Evolutionary conservation across 805 yeast genomes (phyloP).

Genomic region (Ogataea zsoltii): DNA sequence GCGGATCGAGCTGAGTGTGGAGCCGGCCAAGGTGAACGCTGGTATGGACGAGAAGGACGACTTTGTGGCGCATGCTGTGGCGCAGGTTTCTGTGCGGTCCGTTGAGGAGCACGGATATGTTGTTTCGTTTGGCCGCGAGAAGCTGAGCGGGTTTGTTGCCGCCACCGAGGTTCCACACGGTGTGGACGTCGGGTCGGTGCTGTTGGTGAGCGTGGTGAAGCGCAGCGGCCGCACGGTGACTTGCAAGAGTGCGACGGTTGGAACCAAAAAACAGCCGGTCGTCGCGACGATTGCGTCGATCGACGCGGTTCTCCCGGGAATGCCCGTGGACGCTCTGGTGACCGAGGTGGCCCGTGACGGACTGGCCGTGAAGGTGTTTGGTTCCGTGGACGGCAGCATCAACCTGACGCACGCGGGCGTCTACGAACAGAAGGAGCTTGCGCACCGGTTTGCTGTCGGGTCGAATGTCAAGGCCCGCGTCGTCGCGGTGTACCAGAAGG

Average conservation of each 20-base stretch:
- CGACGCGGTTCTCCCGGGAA: constrained; percentile 86
- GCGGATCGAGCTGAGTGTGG: constrained; percentile 69
- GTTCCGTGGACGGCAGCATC: constrained; percentile 71
- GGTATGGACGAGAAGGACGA: constrained; percentile 63
- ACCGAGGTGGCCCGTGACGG: constrained; percentile 63
- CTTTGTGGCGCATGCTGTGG: constrained; percentile 54
- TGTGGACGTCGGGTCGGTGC: constrained; percentile 63
- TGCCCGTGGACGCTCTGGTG: constrained; percentile 70
- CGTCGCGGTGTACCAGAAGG: constrained; percentile 50
- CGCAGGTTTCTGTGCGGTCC: constrained; percentile 78
- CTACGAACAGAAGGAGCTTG: constrained; percentile 45
- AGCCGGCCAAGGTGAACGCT: constrained; percentile 71
- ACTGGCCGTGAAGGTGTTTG: constrained; percentile 68
- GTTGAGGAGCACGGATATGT: constrained; percentile 92
- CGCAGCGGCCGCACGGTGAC: constrained; percentile 58
- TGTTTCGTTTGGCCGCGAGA: constrained; percentile 63
- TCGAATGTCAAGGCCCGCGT: constrained; percentile 69
- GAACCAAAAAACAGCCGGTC: constrained; percentile 49
- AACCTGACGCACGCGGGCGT: constrained; percentile 64
- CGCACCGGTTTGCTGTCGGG: constrained; percentile 69
- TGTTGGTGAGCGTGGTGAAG: constrained; percentile 60
- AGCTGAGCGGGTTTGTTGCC: constrained; percentile 70
- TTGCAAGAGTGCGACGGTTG: constrained; percentile 47
- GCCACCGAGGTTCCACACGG: constrained; percentile 58
- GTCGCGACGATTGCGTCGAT: constrained; percentile 64